phyloP scores from a whole-genome alignment of 108 stramenopile genomes.

The Discostella stelligeroides region DNA sequence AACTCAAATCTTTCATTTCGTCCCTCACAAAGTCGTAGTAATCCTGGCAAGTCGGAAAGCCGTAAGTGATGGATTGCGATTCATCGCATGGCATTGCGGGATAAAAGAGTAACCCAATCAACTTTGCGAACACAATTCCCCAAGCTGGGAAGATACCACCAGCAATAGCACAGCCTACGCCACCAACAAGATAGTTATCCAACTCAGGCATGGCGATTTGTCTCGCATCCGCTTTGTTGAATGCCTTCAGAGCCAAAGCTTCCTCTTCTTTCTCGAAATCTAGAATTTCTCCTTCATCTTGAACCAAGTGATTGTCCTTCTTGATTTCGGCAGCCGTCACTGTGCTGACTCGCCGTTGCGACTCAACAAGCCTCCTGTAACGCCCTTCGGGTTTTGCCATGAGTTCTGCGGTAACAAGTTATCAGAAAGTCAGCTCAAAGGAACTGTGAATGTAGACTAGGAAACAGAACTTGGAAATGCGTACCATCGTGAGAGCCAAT shows the following conservation, averaged over 20 bases:
- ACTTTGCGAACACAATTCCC: conserved; percentile 66
- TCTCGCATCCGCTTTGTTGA: conserved; percentile 41
- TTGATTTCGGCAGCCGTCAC: conserved; percentile 30
- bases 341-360: conserved; percentile 32
- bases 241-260: conserved; percentile 48
- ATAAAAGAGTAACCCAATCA: conserved; percentile 71
- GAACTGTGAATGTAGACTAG: neutral
- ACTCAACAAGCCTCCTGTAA: conserved; percentile 59
- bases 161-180: conserved; percentile 67
- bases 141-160: conserved; percentile 77
- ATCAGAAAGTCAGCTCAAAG: too few species aligned
- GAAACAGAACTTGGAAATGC: neutral
- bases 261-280: conserved; percentile 47
- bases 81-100: conserved; percentile 53
- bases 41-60: conserved; percentile 50
- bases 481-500: conserved; percentile 50
- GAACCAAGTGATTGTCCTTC: conserved; percentile 13
- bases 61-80: conserved; percentile 11
- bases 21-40: conserved; percentile 58
- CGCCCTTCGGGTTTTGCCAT: conserved; percentile 58
- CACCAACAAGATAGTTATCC: conserved; percentile 41
- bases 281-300: conserved; percentile 41
- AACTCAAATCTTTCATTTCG: conserved; percentile 59
- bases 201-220: conserved; percentile 52
- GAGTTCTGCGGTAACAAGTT: conserved; percentile 16